Percentiles rank a stretch among this genome's conserved stretches.
These are phyloP conservation scores for Apocynum venetum DNA, from an alignment of 257 asterid species.

Conservation along the genomic window DNA sequence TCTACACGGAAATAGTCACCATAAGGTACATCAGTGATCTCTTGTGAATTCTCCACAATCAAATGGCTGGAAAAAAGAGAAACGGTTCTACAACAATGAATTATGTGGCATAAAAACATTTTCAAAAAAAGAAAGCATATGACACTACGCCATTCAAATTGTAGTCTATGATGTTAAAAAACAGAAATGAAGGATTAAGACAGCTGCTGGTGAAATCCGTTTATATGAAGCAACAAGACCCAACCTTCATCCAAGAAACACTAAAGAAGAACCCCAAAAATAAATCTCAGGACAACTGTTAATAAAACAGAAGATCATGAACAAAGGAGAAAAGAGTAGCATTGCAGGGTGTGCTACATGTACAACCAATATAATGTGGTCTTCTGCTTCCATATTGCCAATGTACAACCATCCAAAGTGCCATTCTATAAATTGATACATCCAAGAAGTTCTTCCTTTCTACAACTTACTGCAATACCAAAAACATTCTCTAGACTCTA, in stretches of 20 bases:
- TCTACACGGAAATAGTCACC: constrained; percentile 91
- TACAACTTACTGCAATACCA: not conserved
- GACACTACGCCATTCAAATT: not conserved
- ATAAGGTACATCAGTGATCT: constrained; percentile 78
- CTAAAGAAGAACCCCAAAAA: not conserved
- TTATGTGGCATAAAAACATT: constrained; percentile 1
- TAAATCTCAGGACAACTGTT: not conserved
- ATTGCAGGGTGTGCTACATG: not conserved
- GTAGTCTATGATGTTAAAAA: not conserved
- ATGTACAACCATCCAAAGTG: not conserved
- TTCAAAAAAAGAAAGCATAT: not conserved
- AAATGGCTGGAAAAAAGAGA: constrained; percentile 55
- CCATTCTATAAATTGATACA: not conserved
- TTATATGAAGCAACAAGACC: not conserved
- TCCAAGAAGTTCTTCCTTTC: not conserved
- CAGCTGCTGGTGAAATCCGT: too few relatives aligned
- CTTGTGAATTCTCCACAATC: constrained; percentile 79
- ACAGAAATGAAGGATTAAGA: not conserved
- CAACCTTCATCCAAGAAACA: not conserved
- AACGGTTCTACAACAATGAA: constrained; percentile 5
- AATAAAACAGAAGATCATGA: not conserved
- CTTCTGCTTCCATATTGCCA: not conserved
- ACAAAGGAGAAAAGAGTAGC: not conserved
- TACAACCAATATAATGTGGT: not conserved
- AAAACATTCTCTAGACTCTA: not conserved